Evolutionary conservation across 768 basidiomycete genomes (phyloP).

Genomic region (Boletus sp.): DNA sequence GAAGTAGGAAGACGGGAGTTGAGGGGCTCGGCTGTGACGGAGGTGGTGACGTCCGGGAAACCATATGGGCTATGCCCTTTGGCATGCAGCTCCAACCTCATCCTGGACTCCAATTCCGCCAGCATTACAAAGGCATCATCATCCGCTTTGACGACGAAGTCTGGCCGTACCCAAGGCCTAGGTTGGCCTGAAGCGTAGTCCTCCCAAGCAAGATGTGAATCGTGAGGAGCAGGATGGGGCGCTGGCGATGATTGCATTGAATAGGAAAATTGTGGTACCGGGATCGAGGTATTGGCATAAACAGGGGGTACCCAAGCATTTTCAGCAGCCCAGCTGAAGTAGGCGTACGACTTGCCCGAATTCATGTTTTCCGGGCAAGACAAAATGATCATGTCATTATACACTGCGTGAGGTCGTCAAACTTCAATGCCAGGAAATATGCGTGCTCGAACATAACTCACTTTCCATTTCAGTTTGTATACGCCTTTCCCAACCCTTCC

Average conservation of each 20-base stretch:
- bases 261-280: constrained; percentile 58
- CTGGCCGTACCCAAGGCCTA: constrained; percentile 76
- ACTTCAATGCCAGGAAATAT: neutral
- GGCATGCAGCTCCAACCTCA: constrained; percentile 71
- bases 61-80: constrained; percentile 30
- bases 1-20: neutral
- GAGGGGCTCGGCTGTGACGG: neutral
- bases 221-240: constrained; percentile 66
- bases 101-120: constrained; percentile 86
- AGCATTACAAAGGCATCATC: constrained; percentile 96
- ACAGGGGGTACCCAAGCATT: constrained; percentile 89
- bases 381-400: constrained; percentile 82
- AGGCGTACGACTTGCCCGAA: constrained; percentile 85
- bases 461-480: constrained; percentile 89
- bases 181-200: constrained; percentile 43
- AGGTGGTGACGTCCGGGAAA: constrained; percentile 8
- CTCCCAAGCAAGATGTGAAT: constrained; percentile 55
- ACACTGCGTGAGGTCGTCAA: constrained; percentile 45
- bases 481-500: constrained; percentile 72
- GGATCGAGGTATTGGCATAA: constrained; percentile 46
- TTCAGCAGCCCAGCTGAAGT: constrained; percentile 89
- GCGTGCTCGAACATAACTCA: constrained; percentile 38
- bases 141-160: constrained; percentile 91
- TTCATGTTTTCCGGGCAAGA: constrained; percentile 95
- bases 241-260: constrained; percentile 53